Percentiles rank a stretch among this genome's conserved stretches.
Evolutionary conservation across 441 rosid species (phyloP).

Genomic region (Erodium chrysanthum): DNA sequence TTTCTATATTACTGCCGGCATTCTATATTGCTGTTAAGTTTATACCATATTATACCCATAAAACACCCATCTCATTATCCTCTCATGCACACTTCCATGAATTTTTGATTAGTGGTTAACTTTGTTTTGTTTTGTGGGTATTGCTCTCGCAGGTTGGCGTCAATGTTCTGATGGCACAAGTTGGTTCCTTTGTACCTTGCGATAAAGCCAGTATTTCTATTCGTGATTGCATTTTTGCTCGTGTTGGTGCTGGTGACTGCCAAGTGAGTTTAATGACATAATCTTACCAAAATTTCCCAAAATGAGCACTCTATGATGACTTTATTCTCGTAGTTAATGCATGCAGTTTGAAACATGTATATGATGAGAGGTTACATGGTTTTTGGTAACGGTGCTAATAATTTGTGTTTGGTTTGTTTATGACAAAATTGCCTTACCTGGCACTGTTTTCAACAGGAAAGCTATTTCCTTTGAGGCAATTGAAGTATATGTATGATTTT

Average conservation of each 20-base stretch:
- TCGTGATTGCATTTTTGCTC: slow-evolving; percentile 96
- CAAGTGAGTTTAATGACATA: slow-evolving; percentile 54
- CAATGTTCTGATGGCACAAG: slow-evolving; percentile 94
- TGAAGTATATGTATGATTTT: not conserved
- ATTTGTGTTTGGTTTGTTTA: not conserved
- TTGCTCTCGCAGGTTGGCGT: slow-evolving; percentile 65
- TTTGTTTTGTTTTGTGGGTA: slow-evolving; percentile 9
- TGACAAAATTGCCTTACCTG: not conserved
- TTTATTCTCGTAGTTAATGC: not conserved
- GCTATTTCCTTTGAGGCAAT: not conserved
- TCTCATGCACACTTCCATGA: slow-evolving; percentile 1
- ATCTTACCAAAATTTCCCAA: not conserved
- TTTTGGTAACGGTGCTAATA: not conserved
- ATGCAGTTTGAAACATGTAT: not conserved
- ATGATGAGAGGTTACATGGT: not conserved
- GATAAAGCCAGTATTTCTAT: slow-evolving; percentile 79
- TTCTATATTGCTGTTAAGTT: not conserved
- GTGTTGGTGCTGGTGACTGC: slow-evolving; percentile 99
- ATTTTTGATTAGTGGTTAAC: not conserved
- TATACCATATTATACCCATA: not conserved
- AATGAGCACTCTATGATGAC: not conserved
- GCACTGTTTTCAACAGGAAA: not conserved
- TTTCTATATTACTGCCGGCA: not conserved
- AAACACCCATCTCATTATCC: not conserved
- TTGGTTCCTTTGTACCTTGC: slow-evolving; percentile 94